phyloP scores from a whole-genome alignment of 495 filamentous ascomycete species.

The Clavariopsis aquatica region DNA sequence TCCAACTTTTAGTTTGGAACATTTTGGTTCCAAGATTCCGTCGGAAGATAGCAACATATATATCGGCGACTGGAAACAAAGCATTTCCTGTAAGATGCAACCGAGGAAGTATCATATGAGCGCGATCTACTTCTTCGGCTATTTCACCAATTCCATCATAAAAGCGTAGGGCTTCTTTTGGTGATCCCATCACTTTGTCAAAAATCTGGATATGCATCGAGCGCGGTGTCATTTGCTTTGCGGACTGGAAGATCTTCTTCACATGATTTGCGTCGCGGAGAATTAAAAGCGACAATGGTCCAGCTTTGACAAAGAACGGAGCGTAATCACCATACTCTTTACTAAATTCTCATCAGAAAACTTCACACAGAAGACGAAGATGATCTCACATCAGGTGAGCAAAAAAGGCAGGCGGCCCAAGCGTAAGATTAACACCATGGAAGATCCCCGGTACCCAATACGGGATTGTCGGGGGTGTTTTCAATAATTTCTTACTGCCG shows the following conservation, averaged over 20 bases:
- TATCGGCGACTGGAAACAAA: neutral
- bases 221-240: neutral
- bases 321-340: constrained; percentile 10
- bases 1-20: constrained; percentile 15
- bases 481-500: neutral
- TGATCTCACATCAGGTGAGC: constrained; percentile 1
- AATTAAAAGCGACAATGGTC: neutral
- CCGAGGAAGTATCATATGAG: constrained; percentile 4
- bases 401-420: constrained; percentile 8
- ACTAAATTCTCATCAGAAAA: neutral
- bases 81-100: neutral
- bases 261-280: constrained; percentile 10
- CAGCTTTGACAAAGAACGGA: constrained; percentile 12
- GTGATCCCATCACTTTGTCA: constrained; percentile 13
- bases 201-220: neutral
- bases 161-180: neutral
- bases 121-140: neutral
- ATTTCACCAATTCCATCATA: neutral
- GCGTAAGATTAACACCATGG: constrained; percentile 3
- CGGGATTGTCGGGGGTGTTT: constrained; percentile 12
- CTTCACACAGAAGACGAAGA: too few relatives aligned
- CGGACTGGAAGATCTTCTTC: constrained; percentile 12
- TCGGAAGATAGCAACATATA: constrained; percentile 6
- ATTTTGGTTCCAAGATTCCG: constrained; percentile 15
- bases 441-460: constrained; percentile 18